Base-by-base conservation (phyloP, 75 land plant genomes). In the Sequoia sempervirens region DNA sequence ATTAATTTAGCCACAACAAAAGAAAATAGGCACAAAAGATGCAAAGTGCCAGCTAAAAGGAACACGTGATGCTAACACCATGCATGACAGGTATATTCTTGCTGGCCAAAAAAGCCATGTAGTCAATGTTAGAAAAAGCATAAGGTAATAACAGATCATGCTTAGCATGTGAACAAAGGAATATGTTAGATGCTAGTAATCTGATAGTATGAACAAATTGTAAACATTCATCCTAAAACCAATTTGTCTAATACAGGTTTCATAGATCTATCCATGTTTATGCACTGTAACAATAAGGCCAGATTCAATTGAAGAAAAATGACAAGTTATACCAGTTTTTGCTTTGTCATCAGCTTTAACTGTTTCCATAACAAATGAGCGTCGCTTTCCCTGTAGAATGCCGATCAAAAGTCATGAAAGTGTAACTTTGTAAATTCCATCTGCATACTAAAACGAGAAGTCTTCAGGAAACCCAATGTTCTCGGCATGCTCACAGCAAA, bases 311-410 rank as follows among this genome's bases (percentile, higher is more conserved):
- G 10, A 81, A 52, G 41, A 36, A 30, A 84, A 52, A 64, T 18
- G 10, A 20, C 38, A 43, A 66, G 37, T 72, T 84, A 46, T 88
- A 96, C 99, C 99, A 38, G 89, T 82, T 85, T 98, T 98, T 20
- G 99, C 99, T 82, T 91, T 86, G 85, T 96, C 99, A 80, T 98
- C 99, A 80, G 99, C 99, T 83, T 96, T 96, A 11, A 98, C 99
- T 28, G 99, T 98, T 80, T 96, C 97, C 92, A 95, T 93, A 26
- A 98, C 99, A 92, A 91, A 98, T 53, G 99, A 90, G 10, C 84
- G 83, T 68, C 99, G 86, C 43, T 90, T 85, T 28, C 99, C 99
- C 99, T 96, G 90, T 85, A 46, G 56, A 41, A 78, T 43, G 46
- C 26, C n/a, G 9, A 78, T 46, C 34, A 20, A 74, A 9, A 32